Evolutionary conservation across 2,329 filamentous ascomycete genomes (phyloP).

Genomic region (Ceratocystis colombiana): DNA sequence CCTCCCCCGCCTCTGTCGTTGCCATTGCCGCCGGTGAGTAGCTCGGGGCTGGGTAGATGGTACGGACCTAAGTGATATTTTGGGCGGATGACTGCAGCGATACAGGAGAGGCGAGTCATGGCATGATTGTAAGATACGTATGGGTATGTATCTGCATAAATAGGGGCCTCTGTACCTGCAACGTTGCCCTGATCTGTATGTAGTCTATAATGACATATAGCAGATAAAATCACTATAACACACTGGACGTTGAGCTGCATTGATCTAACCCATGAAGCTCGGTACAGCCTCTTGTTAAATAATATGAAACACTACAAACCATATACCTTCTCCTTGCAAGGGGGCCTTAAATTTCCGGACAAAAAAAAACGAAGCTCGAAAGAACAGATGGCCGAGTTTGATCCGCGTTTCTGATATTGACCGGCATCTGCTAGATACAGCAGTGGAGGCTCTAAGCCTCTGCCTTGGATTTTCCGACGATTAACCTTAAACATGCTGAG

Average conservation of each 20-base stretch:
- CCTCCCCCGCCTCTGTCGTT: too few relatives aligned
- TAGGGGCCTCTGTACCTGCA: not conserved
- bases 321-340: not conserved
- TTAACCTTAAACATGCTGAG: not conserved
- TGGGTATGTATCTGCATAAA: not conserved
- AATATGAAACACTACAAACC: slow-evolving; percentile 4
- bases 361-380: not conserved
- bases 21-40: too few relatives aligned
- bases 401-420: slow-evolving; percentile 1
- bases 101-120: too few relatives aligned
- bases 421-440: not conserved
- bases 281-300: not conserved
- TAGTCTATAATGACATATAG: too few relatives aligned
- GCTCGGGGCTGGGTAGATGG: too few relatives aligned
- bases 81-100: too few relatives aligned
- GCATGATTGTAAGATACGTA: too few relatives aligned
- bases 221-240: too few relatives aligned
- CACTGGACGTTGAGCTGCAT: not conserved
- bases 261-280: not conserved
- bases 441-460: not conserved
- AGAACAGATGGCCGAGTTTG: slow-evolving; percentile 9
- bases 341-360: not conserved
- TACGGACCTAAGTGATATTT: too few relatives aligned
- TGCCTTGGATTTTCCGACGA: not conserved
- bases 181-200: not conserved